Evolutionary conservation across 371 early-diverging fungal species (phyloP).

Genomic region (Chytridiales sp.): DNA sequence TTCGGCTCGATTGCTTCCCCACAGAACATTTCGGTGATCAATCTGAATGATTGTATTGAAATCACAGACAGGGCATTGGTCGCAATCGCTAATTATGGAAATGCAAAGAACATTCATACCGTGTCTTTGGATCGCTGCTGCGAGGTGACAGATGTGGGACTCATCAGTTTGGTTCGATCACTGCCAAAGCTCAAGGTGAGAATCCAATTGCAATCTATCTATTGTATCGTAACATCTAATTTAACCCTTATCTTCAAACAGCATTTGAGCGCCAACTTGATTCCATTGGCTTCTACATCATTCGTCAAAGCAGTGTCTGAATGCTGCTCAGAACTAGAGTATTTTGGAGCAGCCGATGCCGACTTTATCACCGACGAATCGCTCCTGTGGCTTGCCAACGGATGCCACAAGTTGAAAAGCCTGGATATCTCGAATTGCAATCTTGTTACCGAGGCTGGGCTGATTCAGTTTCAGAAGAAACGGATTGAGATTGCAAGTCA

Average conservation of each 20-base stretch:
- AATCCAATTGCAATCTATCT: too few relatives aligned
- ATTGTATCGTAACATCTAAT: too few relatives aligned
- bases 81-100: background rate
- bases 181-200: background rate
- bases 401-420: background rate
- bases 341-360: too few relatives aligned
- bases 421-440: slow-evolving; percentile 4
- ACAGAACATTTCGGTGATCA: background rate
- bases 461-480: slow-evolving; percentile 7
- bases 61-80: slow-evolving; percentile 13
- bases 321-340: slow-evolving; percentile 15
- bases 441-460: slow-evolving; percentile 10
- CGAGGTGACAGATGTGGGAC: slow-evolving; percentile 3
- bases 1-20: background rate
- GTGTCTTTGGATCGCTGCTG: slow-evolving; percentile 8
- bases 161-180: slow-evolving; percentile 1
- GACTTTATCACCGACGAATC: background rate
- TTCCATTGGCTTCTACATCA: slow-evolving; percentile 12
- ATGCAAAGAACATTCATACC: background rate
- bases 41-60: slow-evolving; percentile 23
- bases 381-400: slow-evolving; percentile 6
- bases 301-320: slow-evolving; percentile 1
- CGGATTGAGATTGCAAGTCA: background rate
- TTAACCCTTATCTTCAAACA: too few relatives aligned
- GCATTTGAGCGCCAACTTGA: slow-evolving; percentile 1